These are phyloP conservation scores for Trichoderma oligosporum DNA, from an alignment of 2,329 filamentous ascomycete genomes.

Conservation along the genomic window DNA sequence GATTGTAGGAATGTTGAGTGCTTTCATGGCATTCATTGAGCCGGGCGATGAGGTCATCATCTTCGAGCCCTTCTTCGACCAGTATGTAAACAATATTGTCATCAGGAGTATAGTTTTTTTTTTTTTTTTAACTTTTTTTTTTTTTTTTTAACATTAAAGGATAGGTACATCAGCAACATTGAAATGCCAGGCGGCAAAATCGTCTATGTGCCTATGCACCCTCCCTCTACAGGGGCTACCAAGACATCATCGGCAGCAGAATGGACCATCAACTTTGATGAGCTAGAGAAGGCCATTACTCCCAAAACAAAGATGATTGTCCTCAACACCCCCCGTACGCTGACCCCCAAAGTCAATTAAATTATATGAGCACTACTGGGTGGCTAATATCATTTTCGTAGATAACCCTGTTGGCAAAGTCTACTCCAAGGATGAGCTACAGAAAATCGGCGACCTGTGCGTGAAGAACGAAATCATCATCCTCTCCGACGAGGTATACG, in stretches of 20 bases:
- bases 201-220: slow-evolving; percentile 91
- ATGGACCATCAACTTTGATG: slow-evolving; percentile 81
- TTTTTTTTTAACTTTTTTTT: background rate
- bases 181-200: slow-evolving; percentile 96
- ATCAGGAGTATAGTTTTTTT: background rate
- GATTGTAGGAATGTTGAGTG: slow-evolving; percentile 71
- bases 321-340: slow-evolving; percentile 64
- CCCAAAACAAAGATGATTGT: slow-evolving; percentile 95
- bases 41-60: slow-evolving; percentile 93
- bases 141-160: background rate
- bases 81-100: no score
- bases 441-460: slow-evolving; percentile 80
- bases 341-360: background rate
- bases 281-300: slow-evolving; percentile 77
- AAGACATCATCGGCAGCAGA: slow-evolving; percentile 81
- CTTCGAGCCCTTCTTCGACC: slow-evolving; percentile 98
- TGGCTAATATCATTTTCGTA: slow-evolving; percentile 20
- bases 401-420: slow-evolving; percentile 98
- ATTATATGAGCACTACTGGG: background rate
- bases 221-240: slow-evolving; percentile 72
- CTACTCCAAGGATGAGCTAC: slow-evolving; percentile 77
- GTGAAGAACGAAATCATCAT: slow-evolving; percentile 94
- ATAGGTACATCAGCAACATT: slow-evolving; percentile 82
- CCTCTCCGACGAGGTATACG: slow-evolving; percentile 89
- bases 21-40: slow-evolving; percentile 97